Conservation (phyloP, 306 rosid species). For the Dryas drummondii region DNA sequence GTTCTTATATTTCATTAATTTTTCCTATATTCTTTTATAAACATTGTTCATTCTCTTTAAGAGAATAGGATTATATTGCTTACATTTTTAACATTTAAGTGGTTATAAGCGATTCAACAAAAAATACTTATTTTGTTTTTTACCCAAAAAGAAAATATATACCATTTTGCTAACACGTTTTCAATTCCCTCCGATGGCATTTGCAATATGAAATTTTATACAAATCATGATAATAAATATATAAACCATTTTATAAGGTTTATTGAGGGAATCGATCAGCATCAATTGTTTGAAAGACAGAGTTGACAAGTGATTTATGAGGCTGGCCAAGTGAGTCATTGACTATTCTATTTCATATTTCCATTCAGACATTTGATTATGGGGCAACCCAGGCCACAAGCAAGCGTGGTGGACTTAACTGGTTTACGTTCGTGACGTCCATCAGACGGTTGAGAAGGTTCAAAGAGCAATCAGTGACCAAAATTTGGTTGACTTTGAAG, state of each 20-base stretch:
- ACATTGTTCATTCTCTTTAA: not conserved
- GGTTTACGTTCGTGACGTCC: not conserved
- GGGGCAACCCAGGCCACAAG: not conserved
- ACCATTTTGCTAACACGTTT: not conserved
- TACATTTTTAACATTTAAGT: not conserved
- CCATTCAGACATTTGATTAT: not conserved
- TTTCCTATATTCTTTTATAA: too few relatives aligned
- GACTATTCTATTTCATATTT: not conserved
- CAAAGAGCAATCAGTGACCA: conserved; percentile 4
- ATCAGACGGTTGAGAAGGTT: conserved; percentile 1
- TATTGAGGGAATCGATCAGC: not conserved
- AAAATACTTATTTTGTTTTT: too few relatives aligned
- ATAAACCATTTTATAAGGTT: not conserved
- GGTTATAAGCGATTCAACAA: not conserved
- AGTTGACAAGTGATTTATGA: not conserved
- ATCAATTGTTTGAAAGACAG: not conserved
- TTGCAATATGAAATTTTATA: not conserved
- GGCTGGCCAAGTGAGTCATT: not conserved
- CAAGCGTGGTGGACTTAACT: not conserved
- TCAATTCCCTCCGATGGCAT: not conserved
- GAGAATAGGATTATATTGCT: not conserved
- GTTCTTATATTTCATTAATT: too few relatives aligned
- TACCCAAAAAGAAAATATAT: not conserved
- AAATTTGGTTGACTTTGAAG: not conserved
- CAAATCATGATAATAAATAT: not conserved